Base-by-base conservation (phyloP, 2,329 filamentous ascomycete genomes). In the Epichloe amarillans region DNA sequence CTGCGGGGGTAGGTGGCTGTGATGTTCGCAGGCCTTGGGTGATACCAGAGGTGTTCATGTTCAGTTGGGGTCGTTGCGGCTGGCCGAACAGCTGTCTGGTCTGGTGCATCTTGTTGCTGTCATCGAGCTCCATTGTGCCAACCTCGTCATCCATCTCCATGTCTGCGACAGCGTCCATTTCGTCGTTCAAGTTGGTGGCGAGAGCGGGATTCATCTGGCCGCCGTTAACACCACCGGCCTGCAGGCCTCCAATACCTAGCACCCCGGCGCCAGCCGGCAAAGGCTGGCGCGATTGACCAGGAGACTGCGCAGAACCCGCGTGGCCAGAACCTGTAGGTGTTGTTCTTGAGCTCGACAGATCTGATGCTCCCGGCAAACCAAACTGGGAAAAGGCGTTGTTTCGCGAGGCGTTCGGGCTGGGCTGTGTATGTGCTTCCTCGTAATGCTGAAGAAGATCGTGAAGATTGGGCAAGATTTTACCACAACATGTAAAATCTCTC, bases 361-460 rank as follows among this genome's bases (percentile, higher is more conserved):
- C 60, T n/a, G 64, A 60, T 10, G 60, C 58, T 15, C 60, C 61
- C 7, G 60, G 61, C 53, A 67, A 57, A 19, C 62, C 62, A 51
- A 70, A 72, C 50, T 69, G 69, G 17, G 66, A 63, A 47, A 71
- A 69, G 36, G 66, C 63, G 47, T 68, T 67, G 39, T 69, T 70
- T 46, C 69, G 62, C 11, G 67, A 61, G 12, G 64, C 60, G 37
- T 71, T 69, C 7, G 71, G 68, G 55, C 72, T 71, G 55, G 85
- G 77, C 56, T 86, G 82, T 15, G 89, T 91, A 67, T 98, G 93
- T 50, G 85, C 81, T 69, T 96, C 91, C 69, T 98, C 93, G 64
- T 96, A 98, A 67, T 98, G 93, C 64, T 95, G 89, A 45, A 98
- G 74, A 45, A 98, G 76, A 64, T 97, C 93, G 70, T 98, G 93